Conservation (phyloP, 805 yeast genomes). For the Wickerhamia fluorescens region DNA sequence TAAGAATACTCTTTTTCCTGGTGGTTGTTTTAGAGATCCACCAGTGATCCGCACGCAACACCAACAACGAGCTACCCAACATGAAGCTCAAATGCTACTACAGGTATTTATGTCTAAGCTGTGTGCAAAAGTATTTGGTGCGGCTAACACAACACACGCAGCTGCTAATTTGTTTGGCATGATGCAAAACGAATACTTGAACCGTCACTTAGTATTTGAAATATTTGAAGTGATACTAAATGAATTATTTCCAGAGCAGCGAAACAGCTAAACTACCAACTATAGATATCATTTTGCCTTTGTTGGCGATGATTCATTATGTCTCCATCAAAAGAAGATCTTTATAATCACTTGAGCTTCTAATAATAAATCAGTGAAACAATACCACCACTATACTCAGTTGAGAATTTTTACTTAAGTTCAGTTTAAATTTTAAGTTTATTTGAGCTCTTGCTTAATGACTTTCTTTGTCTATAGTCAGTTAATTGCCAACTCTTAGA, state of each 20-base stretch:
- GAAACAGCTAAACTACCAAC: no score
- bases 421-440: no score
- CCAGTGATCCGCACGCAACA: conserved; percentile 39
- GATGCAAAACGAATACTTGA: conserved; percentile 68
- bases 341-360: no score
- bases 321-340: no score
- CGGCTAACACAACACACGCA: conserved; percentile 56
- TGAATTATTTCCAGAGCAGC: conserved; percentile 34
- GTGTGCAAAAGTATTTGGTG: conserved; percentile 70
- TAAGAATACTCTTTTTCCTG: conserved; percentile 30
- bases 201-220: conserved; percentile 54
- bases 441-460: no score
- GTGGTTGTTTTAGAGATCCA: conserved; percentile 43
- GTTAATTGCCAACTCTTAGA: no score
- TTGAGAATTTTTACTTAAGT: no score
- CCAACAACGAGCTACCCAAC: conserved; percentile 47
- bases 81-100: conserved; percentile 53
- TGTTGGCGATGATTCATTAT: no score
- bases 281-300: not conserved
- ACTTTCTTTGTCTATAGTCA: no score
- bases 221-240: conserved; percentile 51
- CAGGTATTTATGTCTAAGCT: conserved; percentile 54
- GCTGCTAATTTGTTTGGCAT: conserved; percentile 51
- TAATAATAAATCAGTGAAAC: no score
- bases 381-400: no score